Conservation (phyloP, 1,284 basidiomycete species). For the Pseudozyma pruni region DNA sequence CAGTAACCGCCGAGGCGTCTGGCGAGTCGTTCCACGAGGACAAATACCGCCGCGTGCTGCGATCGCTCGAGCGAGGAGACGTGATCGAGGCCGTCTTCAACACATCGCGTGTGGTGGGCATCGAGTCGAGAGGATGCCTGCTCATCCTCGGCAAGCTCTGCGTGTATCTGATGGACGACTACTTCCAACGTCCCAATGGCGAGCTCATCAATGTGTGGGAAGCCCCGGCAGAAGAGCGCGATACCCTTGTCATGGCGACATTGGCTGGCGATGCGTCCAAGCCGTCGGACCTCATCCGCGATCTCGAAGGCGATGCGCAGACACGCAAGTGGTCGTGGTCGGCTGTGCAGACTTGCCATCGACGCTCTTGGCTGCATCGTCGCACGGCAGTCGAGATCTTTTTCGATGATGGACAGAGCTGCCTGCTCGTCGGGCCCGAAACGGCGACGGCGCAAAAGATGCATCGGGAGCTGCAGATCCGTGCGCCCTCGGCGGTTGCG, state of each 20-base stretch:
- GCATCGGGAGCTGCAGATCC: constrained; percentile 45
- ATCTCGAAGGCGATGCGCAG: constrained; percentile 40
- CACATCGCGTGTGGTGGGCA: constrained; percentile 60
- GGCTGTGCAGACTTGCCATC: constrained; percentile 35
- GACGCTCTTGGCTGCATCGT: constrained; percentile 61
- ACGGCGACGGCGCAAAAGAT: constrained; percentile 48
- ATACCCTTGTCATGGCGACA: constrained; percentile 74
- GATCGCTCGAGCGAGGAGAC: constrained; percentile 82
- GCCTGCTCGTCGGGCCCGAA: constrained; percentile 62
- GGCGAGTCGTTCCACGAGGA: constrained; percentile 67
- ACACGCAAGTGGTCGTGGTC: constrained; percentile 62
- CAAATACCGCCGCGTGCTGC: constrained; percentile 74
- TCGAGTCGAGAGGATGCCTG: constrained; percentile 76
- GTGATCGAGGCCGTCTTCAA: constrained; percentile 83
- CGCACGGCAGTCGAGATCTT: constrained; percentile 65
- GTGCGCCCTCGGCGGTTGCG: constrained; percentile 49
- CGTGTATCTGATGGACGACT: constrained; percentile 89
- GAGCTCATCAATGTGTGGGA: constrained; percentile 89
- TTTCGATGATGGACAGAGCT: constrained; percentile 66
- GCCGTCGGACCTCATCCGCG: constrained; percentile 67
- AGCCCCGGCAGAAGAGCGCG: constrained; percentile 78
- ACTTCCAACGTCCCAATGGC: constrained; percentile 86
- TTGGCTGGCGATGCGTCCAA: constrained; percentile 71
- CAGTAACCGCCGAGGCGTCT: constrained; percentile 10
- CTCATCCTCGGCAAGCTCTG: constrained; percentile 85